These are phyloP conservation scores for Wallacemonas sp. DNA, from an alignment of 208 protist genomes.

Conservation along the genomic window DNA sequence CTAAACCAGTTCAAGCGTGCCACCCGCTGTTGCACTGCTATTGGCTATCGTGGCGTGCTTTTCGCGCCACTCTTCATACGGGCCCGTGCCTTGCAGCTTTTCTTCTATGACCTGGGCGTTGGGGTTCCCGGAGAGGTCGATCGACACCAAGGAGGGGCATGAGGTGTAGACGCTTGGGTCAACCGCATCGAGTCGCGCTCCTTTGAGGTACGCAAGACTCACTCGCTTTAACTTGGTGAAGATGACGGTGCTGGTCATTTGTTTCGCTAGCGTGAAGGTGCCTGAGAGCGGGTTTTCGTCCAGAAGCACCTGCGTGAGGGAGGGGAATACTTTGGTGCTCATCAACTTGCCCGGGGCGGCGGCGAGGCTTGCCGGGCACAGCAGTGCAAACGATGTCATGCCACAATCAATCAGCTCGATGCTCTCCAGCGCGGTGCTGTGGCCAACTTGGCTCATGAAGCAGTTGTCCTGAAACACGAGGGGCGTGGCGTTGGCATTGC, in stretches of 20 bases:
- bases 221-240: slow-evolving; percentile 31
- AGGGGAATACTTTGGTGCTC: slow-evolving; percentile 16
- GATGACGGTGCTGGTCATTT: neutral
- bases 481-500: slow-evolving; percentile 21
- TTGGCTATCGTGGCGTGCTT: slow-evolving; percentile 23
- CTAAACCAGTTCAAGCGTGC: neutral
- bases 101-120: slow-evolving; percentile 20
- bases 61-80: slow-evolving; percentile 34
- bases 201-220: slow-evolving; percentile 16
- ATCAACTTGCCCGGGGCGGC: slow-evolving; percentile 1
- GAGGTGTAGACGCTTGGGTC: slow-evolving; percentile 26
- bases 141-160: slow-evolving; percentile 26
- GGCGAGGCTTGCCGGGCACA: slow-evolving; percentile 8
- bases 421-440: slow-evolving; percentile 18
- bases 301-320: slow-evolving; percentile 37
- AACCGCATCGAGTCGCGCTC: slow-evolving; percentile 21
- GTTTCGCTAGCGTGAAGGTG: slow-evolving; percentile 22
- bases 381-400: slow-evolving; percentile 24
- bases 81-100: slow-evolving; percentile 16
- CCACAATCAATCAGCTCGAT: slow-evolving; percentile 18
- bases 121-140: slow-evolving; percentile 25
- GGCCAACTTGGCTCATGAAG: slow-evolving; percentile 22
- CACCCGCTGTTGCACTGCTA: slow-evolving; percentile 18
- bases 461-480: slow-evolving; percentile 22
- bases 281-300: slow-evolving; percentile 33